Conservation (phyloP, 2,329 filamentous ascomycete genomes). For the Metarhizium robertsii region DNA sequence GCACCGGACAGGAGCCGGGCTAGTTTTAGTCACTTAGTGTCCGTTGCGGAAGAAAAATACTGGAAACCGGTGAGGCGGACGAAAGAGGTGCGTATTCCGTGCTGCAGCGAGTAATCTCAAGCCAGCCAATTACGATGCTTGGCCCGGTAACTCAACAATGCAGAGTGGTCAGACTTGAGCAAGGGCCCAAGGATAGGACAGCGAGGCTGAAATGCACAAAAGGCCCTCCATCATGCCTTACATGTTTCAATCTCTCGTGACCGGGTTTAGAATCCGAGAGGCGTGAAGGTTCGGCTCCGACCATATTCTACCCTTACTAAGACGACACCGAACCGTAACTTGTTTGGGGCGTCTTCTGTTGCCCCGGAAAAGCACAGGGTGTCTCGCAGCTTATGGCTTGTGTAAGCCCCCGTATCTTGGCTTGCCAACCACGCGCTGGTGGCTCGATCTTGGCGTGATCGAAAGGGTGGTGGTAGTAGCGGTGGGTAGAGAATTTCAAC, state of each 20-base stretch:
- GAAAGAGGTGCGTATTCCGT: constrained; percentile 1
- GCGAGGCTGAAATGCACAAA: background rate
- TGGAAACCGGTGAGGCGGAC: constrained; percentile 3
- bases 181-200: background rate
- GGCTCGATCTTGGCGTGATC: background rate
- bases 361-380: background rate
- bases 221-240: background rate
- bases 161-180: constrained; percentile 2
- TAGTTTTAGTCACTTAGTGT: background rate
- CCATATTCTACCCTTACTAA: background rate
- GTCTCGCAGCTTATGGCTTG: background rate
- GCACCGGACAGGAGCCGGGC: background rate
- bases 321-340: background rate
- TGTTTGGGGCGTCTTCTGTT: background rate
- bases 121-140: constrained; percentile 2
- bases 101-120: constrained; percentile 1
- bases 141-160: background rate
- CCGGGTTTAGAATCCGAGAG: background rate
- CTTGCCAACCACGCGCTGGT: background rate
- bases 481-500: background rate
- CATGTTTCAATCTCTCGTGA: background rate
- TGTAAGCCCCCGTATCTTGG: background rate
- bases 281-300: background rate
- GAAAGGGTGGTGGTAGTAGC: background rate
- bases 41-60: background rate